These are phyloP conservation scores for Trichoderma gamsii DNA, from an alignment of 495 filamentous ascomycete species.

Conservation along the genomic window DNA sequence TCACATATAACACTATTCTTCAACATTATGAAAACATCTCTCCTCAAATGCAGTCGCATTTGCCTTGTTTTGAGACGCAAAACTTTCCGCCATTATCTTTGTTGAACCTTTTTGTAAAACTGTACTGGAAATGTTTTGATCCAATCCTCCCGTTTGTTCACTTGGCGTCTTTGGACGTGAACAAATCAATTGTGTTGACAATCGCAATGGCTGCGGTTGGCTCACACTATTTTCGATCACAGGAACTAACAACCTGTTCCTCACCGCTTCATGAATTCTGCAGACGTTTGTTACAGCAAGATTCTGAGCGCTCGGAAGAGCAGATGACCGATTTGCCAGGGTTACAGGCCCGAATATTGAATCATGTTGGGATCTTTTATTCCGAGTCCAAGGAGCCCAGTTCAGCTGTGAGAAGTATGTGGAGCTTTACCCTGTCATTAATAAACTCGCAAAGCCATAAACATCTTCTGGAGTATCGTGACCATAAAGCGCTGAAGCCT, in stretches of 20 bases:
- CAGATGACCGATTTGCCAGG: background rate
- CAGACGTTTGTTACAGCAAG: background rate
- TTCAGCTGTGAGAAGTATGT: background rate
- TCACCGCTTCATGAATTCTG: background rate
- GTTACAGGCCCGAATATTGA: background rate
- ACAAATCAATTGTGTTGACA: constrained; percentile 38
- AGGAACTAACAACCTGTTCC: constrained; percentile 18
- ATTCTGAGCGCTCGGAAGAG: background rate
- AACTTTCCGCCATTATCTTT: background rate
- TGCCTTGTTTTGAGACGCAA: background rate
- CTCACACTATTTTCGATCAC: constrained; percentile 30
- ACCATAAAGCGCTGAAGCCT: background rate
- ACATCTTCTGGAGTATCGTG: background rate
- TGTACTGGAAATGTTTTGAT: background rate
- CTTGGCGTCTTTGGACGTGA: constrained; percentile 29
- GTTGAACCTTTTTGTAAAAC: background rate
- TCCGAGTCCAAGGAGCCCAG: background rate
- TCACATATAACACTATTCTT: background rate
- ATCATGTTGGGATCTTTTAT: background rate
- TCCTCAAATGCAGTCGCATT: background rate
- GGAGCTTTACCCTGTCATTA: background rate
- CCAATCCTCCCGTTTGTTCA: background rate
- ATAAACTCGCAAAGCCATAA: background rate
- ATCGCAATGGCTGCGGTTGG: constrained; percentile 44
- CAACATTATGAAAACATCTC: background rate